phyloP scores from a whole-genome alignment of 208 protist genomes.

The Leishmania arabica region DNA sequence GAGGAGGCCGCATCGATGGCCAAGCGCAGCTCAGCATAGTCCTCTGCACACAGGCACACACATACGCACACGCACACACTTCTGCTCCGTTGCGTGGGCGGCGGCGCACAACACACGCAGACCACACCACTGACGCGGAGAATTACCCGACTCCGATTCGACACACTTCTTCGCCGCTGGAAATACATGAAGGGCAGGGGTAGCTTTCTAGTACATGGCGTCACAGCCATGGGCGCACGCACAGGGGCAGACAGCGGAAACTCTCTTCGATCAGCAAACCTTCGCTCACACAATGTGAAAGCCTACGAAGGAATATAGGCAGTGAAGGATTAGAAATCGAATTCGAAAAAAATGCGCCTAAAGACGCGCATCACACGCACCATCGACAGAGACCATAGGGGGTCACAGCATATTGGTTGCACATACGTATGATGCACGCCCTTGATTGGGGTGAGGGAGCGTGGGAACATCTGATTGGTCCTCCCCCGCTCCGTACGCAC shows the following conservation, averaged over 20 bases:
- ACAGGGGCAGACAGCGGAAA: neutral
- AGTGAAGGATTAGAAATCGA: conserved; percentile 47
- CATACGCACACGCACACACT: neutral
- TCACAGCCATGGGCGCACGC: conserved; percentile 2
- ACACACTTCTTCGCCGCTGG: neutral
- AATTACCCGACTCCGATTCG: conserved; percentile 36
- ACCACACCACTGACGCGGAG: conserved; percentile 6
- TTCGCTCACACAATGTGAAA: conserved; percentile 21
- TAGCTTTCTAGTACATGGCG: neutral
- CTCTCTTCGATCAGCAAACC: conserved; percentile 54
- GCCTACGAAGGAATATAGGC: conserved; percentile 19
- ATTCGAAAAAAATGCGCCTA: conserved; percentile 8
- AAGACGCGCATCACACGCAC: neutral
- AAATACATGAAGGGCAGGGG: neutral
- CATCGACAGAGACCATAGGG: neutral
- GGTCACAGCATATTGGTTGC: neutral
- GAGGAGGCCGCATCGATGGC: neutral
- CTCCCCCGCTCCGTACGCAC: neutral
- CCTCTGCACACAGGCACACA: neutral
- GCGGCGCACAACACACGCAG: neutral
- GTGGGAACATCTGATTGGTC: neutral
- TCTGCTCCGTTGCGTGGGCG: neutral
- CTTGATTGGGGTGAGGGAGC: neutral
- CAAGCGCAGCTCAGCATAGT: neutral
- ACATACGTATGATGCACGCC: neutral